Conservation (phyloP, 495 filamentous ascomycete genomes). For the Aspergillus kassunensis region DNA sequence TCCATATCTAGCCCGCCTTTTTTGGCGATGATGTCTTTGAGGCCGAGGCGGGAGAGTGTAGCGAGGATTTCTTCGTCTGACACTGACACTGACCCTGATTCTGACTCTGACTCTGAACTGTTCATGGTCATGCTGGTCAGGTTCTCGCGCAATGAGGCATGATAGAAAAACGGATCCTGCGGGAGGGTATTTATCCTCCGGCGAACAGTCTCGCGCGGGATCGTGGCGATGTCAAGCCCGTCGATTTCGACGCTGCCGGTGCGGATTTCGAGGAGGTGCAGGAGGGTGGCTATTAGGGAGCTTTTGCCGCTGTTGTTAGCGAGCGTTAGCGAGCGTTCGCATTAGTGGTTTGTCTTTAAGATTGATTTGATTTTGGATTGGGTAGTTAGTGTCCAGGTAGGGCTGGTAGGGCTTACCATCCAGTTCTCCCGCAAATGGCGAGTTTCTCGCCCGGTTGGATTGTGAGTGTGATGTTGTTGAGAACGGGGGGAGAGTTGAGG, state of each 20-base stretch:
- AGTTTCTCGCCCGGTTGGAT: conserved; percentile 56
- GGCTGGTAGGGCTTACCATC: conserved; percentile 38
- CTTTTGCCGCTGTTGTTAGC: conserved; percentile 42
- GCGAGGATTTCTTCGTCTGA: too few species aligned
- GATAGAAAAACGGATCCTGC: conserved; percentile 51
- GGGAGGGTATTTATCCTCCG: conserved; percentile 38
- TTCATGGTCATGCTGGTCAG: too few species aligned
- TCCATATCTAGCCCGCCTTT: conserved; percentile 41
- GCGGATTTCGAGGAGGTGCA: conserved; percentile 38
- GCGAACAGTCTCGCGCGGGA: conserved; percentile 29
- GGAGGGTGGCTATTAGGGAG: conserved; percentile 37
- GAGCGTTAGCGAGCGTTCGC: too few species aligned
- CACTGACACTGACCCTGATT: conserved; percentile 47
- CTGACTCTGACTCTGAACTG: too few species aligned
- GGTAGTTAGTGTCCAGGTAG: too few species aligned
- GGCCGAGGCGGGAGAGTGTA: too few species aligned
- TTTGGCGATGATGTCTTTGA: too few species aligned
- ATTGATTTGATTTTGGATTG: too few species aligned
- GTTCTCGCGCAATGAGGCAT: too few species aligned
- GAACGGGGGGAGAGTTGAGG: conserved; percentile 40
- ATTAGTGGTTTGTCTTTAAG: too few species aligned
- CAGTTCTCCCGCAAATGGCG: conserved; percentile 47
- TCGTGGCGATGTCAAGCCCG: conserved; percentile 33
- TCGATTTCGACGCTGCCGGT: conserved; percentile 37
- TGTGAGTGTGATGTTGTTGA: conserved; percentile 47